phyloP scores from a whole-genome alignment of 176 grass and related monocot genomes.

The Lolium rigidum region DNA sequence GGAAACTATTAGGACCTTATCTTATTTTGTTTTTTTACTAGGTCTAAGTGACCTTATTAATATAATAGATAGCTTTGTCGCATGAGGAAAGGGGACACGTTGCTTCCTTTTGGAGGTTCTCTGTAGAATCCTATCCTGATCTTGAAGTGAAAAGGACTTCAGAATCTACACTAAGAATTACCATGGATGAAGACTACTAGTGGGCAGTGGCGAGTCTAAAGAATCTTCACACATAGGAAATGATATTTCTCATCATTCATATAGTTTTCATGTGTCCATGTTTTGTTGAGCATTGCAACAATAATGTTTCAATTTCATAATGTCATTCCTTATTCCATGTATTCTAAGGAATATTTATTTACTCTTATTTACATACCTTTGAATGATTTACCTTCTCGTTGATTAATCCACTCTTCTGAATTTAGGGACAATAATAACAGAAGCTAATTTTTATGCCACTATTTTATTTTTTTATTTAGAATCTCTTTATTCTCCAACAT shows the following conservation, averaged over 20 bases:
- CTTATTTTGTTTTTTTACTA: not conserved
- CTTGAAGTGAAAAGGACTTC: slow-evolving; percentile 36
- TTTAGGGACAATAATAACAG: too few relatives aligned
- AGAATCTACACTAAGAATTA: slow-evolving; percentile 22
- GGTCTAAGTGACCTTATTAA: not conserved
- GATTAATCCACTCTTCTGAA: too few relatives aligned
- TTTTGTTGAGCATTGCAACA: not conserved
- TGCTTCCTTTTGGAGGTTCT: slow-evolving; percentile 59
- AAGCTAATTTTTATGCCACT: too few relatives aligned
- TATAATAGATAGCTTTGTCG: slow-evolving; percentile 33
- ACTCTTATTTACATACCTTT: too few relatives aligned
- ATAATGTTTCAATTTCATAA: too few relatives aligned
- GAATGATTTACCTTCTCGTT: too few relatives aligned
- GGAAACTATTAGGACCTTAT: not conserved
- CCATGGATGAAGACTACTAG: not conserved
- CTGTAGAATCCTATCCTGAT: slow-evolving; percentile 53
- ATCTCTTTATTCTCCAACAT: too few relatives aligned
- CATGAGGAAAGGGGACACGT: slow-evolving; percentile 51
- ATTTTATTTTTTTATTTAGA: too few relatives aligned
- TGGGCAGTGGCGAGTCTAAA: slow-evolving; percentile 19
- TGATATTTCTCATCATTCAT: not conserved
- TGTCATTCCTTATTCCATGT: too few relatives aligned
- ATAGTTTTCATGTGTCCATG: not conserved
- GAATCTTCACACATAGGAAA: slow-evolving; percentile 38
- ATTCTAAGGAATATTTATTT: too few relatives aligned